These are phyloP conservation scores for Fusarium tricinctum DNA, from an alignment of 2,329 filamentous ascomycete genomes.

Conservation along the genomic window DNA sequence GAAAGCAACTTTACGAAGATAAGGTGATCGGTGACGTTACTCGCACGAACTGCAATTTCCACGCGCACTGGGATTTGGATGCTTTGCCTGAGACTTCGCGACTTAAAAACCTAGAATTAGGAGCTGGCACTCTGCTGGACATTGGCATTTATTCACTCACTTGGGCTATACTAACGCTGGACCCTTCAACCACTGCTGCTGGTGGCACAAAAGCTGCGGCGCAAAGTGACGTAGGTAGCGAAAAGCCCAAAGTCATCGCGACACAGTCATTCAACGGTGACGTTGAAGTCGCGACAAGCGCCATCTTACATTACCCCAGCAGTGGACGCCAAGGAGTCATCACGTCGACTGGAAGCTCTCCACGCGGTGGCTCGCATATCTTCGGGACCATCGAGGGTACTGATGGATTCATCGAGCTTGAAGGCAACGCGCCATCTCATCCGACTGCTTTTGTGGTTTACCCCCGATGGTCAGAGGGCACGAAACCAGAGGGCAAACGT, in stretches of 20 bases:
- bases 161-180: conserved; percentile 13
- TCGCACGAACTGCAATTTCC: not conserved
- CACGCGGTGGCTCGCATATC: not conserved
- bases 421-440: not conserved
- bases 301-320: not conserved
- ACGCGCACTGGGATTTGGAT: not conserved
- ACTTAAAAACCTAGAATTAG: not conserved
- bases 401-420: not conserved
- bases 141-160: conserved; percentile 49
- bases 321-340: conserved; percentile 1
- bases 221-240: not conserved
- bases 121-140: conserved; percentile 4
- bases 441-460: conserved; percentile 3
- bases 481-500: not conserved
- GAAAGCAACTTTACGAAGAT: conserved; percentile 52
- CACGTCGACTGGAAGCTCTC: not conserved
- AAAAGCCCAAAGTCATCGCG: not conserved
- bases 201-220: not conserved
- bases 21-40: conserved; percentile 57
- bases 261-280: not conserved
- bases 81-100: not conserved
- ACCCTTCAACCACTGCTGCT: not conserved
- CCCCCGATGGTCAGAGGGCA: not conserved
- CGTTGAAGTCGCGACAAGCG: not conserved
- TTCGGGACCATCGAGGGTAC: not conserved